These are phyloP conservation scores for Pleoardoris graminearum DNA, from an alignment of 2,329 filamentous ascomycete species.

Conservation along the genomic window DNA sequence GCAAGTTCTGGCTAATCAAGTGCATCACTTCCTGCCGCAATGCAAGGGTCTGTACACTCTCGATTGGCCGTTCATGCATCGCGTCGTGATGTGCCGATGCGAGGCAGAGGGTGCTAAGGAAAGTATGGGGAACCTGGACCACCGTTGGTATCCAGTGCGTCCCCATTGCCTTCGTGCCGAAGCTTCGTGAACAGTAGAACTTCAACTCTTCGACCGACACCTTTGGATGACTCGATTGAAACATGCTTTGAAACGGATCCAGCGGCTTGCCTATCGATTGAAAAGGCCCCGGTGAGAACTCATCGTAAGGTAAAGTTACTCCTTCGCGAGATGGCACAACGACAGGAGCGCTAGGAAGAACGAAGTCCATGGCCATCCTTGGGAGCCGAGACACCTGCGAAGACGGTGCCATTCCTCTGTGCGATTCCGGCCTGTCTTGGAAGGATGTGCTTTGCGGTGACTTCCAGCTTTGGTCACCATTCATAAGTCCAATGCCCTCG, in stretches of 20 bases:
- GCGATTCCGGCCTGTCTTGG: background rate
- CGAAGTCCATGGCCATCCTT: constrained; percentile 12
- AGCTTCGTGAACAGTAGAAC: constrained; percentile 38
- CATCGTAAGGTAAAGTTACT: constrained; percentile 27
- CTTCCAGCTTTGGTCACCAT: constrained; percentile 11
- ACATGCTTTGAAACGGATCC: constrained; percentile 44
- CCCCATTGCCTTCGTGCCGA: constrained; percentile 41
- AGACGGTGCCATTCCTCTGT: constrained; percentile 8
- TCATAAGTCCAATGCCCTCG: constrained; percentile 14
- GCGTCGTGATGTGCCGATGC: constrained; percentile 42
- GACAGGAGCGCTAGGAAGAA: constrained; percentile 27
- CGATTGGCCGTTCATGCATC: constrained; percentile 21
- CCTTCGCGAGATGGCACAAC: constrained; percentile 20
- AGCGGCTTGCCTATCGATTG: constrained; percentile 35
- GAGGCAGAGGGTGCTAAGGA: constrained; percentile 43
- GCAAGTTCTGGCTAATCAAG: constrained; percentile 32
- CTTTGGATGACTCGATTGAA: constrained; percentile 29
- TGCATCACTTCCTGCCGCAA: constrained; percentile 43
- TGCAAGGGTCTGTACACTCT: constrained; percentile 36
- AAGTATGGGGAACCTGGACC: constrained; percentile 38
- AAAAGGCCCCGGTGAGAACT: constrained; percentile 18
- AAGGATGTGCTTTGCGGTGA: constrained; percentile 13
- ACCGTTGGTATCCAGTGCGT: constrained; percentile 41
- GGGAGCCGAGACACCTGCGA: constrained; percentile 12
- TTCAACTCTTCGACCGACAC: constrained; percentile 42